Evolutionary conservation across 108 stramenopile species (phyloP), one percentile per base, ranked within the genome.

Genomic region (Skeletonema costatum): DNA sequence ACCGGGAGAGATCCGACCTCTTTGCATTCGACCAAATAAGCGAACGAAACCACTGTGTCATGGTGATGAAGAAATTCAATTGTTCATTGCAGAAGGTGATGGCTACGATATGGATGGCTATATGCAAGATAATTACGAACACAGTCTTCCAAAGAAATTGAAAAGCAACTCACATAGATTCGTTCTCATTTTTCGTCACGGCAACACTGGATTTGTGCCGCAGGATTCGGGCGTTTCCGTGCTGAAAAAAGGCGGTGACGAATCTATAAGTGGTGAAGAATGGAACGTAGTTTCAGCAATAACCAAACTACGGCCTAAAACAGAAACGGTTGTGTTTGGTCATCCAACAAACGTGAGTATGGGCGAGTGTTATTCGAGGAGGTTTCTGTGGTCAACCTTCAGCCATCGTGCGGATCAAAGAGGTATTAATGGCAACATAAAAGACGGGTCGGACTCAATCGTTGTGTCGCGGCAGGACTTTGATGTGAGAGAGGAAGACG

Each of bases 101-200:
- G 82, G 72, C 6, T 89, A 89, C 58, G 72, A 73, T 21, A 89
- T 89, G 89, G 85, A 89, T 74, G 83, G 82, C 0, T 10, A 31
- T 19, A 85, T 87, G 87, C 87, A 87, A 51, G 6, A 44, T 11
- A 72, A 60, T 4, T 87, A 87, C 56, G 77, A 82, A 33, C 87
- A 87, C 35, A 31, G 71, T 35, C 77, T 87, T 1, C 87, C 87
- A 8, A 73, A 71, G 33, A 68, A 76, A 13, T 31, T n/a, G 33
- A 35, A 42, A 16, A 60, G 25, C 13, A 31, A 16, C 3, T 50
- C 65, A 13, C 78, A 72, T 33, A 78, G 87, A 25, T 70, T 86
- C 51, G 82, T 75, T 31, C 66, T 88, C 5, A 78, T 88, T 11
- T 74, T 88, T 51, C 78, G 87, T 2, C 59, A 78, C 14, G 87